Evolutionary conservation across 1,284 basidiomycete genomes (phyloP), one percentile per base, ranked within the genome.

Genomic region (Trichosporon faecale): DNA sequence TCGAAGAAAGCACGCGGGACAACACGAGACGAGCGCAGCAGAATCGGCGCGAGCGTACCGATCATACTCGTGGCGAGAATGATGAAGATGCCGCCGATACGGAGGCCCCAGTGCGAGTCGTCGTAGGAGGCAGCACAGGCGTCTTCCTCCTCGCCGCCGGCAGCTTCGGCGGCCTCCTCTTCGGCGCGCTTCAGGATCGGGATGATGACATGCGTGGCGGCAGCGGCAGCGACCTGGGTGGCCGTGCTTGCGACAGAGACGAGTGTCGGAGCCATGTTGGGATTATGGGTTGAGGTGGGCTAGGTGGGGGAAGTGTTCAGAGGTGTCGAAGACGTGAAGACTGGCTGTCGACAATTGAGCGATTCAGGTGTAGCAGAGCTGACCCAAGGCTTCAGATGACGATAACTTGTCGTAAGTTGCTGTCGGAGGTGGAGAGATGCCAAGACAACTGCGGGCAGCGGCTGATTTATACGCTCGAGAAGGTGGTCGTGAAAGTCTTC

Each of bases 11-110:
- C 72, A 65, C 85, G 86, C 2, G 93, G 92, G 1, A 95, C 86
- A 83, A 87, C 86, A 11, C 80, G 85, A 2, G 89, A 86, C 64
- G 89, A 86, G 67, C 85, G 87, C 2, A 93, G 88, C 29, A 95
- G 76, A 65, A 98, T 87, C 8, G 95, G 96, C 79, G 96, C 92
- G 57, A 94, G 84, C 0, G 94, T 90, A 16, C 92, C 93, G 12
- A 84, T 46, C 31, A 68, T 2, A 25, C 49, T 57, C 72, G 78
- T 75, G 29, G 81, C 85, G 72, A 93, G 86, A 79, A 98, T 91
- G 82, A 98, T 88, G 84, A 98, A 98, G 78, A 98, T 87, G 29
- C 93, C 89, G 1, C 88, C 95, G 70, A 98, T 88, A 2, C 94
- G 88, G 37, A 95, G 77, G 8, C 78, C 75, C 37, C 70, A 71